Conservation (phyloP, 371 early-diverging fungal genomes). For the Actinomortierella wolfii region DNA sequence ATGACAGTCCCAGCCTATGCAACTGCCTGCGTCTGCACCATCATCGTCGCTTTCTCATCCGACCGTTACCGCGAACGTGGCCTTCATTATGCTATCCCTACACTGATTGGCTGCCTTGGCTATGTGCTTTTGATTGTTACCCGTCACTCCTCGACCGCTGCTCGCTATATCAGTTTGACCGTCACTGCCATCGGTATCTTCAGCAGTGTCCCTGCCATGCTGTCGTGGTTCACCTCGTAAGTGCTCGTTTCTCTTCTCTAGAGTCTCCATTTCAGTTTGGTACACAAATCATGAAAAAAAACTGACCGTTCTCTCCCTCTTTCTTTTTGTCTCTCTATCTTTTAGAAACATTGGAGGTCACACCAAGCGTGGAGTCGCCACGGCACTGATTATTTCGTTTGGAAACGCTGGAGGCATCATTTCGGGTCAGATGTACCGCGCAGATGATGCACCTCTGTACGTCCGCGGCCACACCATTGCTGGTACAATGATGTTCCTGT, state of each 20-base stretch:
- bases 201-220: constrained; percentile 56
- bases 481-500: constrained; percentile 33
- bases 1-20: constrained; percentile 52
- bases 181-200: constrained; percentile 55
- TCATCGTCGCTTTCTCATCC: constrained; percentile 38
- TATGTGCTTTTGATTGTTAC: constrained; percentile 26
- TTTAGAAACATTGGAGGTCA: constrained; percentile 58
- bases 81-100: constrained; percentile 16
- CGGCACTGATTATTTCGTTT: constrained; percentile 58
- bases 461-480: constrained; percentile 47
- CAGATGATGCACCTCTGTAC: constrained; percentile 56
- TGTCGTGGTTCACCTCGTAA: constrained; percentile 40
- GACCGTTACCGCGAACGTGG: constrained; percentile 45
- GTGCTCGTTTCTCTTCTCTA: not conserved
- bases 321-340: not conserved
- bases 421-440: constrained; percentile 67
- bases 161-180: constrained; percentile 51
- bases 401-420: constrained; percentile 62
- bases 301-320: constrained; percentile 5
- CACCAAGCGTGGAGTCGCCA: constrained; percentile 62
- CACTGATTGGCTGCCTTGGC: constrained; percentile 10
- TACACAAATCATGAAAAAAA: not conserved
- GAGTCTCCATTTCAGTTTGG: not conserved
- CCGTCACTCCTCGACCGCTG: constrained; percentile 10
- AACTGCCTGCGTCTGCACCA: constrained; percentile 32